phyloP scores from a whole-genome alignment of 108 stramenopile species.

The Seminavis robusta region DNA sequence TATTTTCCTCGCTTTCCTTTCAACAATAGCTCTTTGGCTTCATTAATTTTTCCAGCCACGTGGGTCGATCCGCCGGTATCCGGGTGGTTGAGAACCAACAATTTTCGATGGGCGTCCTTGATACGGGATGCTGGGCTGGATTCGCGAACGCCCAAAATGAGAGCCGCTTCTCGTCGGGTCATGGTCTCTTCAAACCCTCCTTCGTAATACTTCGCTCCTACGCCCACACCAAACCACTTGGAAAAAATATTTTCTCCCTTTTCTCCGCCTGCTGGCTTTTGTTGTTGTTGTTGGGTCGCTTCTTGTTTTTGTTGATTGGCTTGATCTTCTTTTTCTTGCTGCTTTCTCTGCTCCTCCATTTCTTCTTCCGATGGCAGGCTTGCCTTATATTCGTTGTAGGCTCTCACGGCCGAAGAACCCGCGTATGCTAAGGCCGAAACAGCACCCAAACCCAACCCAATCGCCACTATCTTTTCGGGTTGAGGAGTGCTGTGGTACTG shows the following conservation, averaged over 20 bases:
- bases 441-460: constrained; percentile 65
- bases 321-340: constrained; percentile 15
- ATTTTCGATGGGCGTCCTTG: constrained; percentile 95
- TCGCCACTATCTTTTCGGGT: constrained; percentile 42
- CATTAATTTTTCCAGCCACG: constrained; percentile 96
- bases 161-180: constrained; percentile 95
- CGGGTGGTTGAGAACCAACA: constrained; percentile 97
- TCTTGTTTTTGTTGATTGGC: constrained; percentile 13
- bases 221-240: constrained; percentile 75
- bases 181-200: constrained; percentile 98
- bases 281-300: constrained; percentile 1
- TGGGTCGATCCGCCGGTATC: constrained; percentile 98
- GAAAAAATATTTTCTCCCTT: constrained; percentile 77
- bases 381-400: constrained; percentile 67
- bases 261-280: constrained; percentile 9
- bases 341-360: constrained; percentile 26
- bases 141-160: constrained; percentile 96
- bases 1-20: constrained; percentile 61
- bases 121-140: constrained; percentile 83
- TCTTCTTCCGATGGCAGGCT: constrained; percentile 26
- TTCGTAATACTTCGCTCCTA: constrained; percentile 91
- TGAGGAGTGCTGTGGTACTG: constrained; percentile 28
- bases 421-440: constrained; percentile 75
- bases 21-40: constrained; percentile 97
- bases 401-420: constrained; percentile 60